A percentile compares a stretch with the other conserved stretches of the same genome.
Evolutionary conservation across 352 stramenopile species (phyloP).

Genomic region (Globisporangium perplexum): DNA sequence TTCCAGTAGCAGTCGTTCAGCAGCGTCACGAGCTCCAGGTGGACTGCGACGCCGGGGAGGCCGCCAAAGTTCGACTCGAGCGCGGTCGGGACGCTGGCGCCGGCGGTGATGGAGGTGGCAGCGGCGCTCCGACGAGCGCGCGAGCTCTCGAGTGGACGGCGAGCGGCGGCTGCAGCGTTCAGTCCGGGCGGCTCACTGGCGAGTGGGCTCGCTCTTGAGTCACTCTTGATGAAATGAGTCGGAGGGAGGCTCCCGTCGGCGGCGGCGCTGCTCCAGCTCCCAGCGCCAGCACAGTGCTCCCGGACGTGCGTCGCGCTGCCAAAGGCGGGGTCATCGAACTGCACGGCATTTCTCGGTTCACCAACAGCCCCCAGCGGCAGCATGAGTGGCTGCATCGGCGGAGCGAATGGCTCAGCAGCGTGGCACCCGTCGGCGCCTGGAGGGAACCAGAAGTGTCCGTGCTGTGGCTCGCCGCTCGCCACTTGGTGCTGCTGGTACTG

Average conservation of each 20-base stretch:
- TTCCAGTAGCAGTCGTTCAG: constrained; percentile 85
- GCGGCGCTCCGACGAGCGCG: background rate
- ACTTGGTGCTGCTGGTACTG: background rate
- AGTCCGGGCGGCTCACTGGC: background rate
- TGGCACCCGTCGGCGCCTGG: too few species aligned
- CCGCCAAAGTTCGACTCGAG: too few species aligned
- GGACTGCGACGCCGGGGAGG: background rate
- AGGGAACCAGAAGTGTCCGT: too few species aligned
- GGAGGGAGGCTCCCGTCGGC: background rate
- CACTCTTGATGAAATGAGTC: constrained; percentile 3
- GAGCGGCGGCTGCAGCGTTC: background rate
- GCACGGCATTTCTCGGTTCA: background rate
- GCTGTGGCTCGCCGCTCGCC: too few species aligned
- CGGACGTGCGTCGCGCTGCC: too few species aligned
- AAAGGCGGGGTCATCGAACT: background rate
- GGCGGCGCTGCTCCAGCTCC: background rate
- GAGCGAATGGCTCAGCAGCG: too few species aligned
- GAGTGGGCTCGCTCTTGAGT: background rate
- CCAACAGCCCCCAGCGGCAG: too few species aligned
- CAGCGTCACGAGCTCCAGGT: constrained; percentile 42
- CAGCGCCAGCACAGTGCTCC: background rate
- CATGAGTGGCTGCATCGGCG: too few species aligned
- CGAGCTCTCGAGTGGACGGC: background rate
- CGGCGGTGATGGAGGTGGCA: background rate
- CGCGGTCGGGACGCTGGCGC: too few species aligned